These are phyloP conservation scores for Diplodia corticola DNA, from an alignment of 2,329 filamentous ascomycete species.

Conservation along the genomic window DNA sequence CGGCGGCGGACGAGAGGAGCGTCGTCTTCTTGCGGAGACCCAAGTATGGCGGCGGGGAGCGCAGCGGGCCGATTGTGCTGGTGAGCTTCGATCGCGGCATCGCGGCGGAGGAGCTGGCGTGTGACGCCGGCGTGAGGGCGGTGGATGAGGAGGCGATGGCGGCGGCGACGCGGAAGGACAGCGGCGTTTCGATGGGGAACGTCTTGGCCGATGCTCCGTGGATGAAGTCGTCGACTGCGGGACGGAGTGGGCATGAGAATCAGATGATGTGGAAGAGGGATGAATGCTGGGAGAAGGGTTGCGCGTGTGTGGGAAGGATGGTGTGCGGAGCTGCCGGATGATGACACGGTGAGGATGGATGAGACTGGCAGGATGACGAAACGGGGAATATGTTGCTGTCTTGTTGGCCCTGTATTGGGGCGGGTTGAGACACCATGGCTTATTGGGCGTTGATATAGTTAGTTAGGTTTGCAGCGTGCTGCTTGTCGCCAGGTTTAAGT, in stretches of 20 bases:
- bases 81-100: conserved; percentile 33
- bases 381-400: background rate
- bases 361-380: background rate
- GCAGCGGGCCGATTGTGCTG: conserved; percentile 34
- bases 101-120: conserved; percentile 6
- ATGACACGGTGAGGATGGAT: background rate
- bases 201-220: background rate
- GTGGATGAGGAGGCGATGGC: conserved; percentile 32
- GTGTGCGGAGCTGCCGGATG: background rate
- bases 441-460: background rate
- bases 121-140: conserved; percentile 29
- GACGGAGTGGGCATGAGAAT: background rate
- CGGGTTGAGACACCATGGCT: background rate
- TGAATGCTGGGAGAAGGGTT: background rate
- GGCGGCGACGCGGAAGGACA: conserved; percentile 22
- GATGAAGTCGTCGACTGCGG: background rate
- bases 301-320: background rate
- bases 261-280: conserved; percentile 8
- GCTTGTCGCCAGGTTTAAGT: background rate
- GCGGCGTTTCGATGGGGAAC: background rate
- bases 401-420: background rate
- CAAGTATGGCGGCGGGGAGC: conserved; percentile 29
- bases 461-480: background rate
- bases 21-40: conserved; percentile 39
- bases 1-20: conserved; percentile 35